These are phyloP conservation scores for Phyllosticta capitalensis DNA, from an alignment of 2,329 filamentous ascomycete genomes.

Conservation along the genomic window DNA sequence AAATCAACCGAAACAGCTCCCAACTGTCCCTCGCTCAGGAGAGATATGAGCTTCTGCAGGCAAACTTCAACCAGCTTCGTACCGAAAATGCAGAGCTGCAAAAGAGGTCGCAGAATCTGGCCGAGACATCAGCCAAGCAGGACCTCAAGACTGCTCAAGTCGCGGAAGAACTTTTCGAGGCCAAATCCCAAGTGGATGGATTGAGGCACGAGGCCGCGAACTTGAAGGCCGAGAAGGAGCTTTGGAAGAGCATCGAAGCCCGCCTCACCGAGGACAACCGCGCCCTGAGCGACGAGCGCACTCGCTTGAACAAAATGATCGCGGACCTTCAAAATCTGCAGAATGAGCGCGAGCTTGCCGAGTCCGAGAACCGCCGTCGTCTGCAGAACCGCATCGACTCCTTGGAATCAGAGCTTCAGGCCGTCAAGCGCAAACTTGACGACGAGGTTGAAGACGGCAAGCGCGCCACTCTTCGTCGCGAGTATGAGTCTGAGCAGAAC, in stretches of 20 bases:
- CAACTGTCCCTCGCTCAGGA: constrained; percentile 75
- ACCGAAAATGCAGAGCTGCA: constrained; percentile 79
- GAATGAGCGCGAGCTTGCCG: constrained; percentile 81
- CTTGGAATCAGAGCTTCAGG: constrained; percentile 68
- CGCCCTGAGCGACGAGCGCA: constrained; percentile 70
- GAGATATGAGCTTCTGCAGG: constrained; percentile 80
- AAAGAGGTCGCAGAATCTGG: constrained; percentile 65
- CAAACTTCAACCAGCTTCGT: constrained; percentile 76
- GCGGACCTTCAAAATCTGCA: constrained; percentile 78
- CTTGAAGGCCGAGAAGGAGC: constrained; percentile 84
- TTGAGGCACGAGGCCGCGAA: constrained; percentile 86
- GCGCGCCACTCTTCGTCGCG: constrained; percentile 72
- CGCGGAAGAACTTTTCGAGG: constrained; percentile 85
- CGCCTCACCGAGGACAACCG: constrained; percentile 85
- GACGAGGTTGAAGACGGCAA: constrained; percentile 77
- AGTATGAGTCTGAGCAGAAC: constrained; percentile 79
- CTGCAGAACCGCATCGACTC: constrained; percentile 68
- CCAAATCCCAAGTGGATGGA: constrained; percentile 70
- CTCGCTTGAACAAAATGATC: constrained; percentile 71
- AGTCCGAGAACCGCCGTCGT: constrained; percentile 71
- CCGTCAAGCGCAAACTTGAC: constrained; percentile 72
- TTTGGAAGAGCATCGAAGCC: constrained; percentile 90
- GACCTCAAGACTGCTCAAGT: constrained; percentile 86
- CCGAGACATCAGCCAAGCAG: constrained; percentile 78
- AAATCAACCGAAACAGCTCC: constrained; percentile 69